A percentile compares a stretch with the other conserved stretches of the same genome.
Evolutionary conservation across 352 stramenopile genomes (phyloP).

Genomic region (Blastocystis sp.): DNA sequence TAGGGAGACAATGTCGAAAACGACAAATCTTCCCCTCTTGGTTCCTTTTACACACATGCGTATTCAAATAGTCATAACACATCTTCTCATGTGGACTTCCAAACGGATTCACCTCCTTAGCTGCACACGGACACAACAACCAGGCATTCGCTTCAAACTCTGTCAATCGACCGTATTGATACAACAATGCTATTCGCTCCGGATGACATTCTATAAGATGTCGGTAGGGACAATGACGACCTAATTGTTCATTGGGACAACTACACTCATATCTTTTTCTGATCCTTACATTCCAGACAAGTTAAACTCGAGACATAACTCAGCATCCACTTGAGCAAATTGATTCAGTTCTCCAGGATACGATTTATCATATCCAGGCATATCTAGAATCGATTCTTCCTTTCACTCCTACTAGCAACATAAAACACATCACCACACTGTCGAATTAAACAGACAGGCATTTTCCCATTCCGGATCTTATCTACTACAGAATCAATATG

Average conservation of each 20-base stretch:
- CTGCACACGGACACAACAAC: background rate
- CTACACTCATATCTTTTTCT: background rate
- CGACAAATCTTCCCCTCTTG: slow-evolving; percentile 41
- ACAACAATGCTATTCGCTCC: slow-evolving; percentile 20
- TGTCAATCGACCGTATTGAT: background rate
- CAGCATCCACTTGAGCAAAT: background rate
- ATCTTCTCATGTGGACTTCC: background rate
- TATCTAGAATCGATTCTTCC: background rate
- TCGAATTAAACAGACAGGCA: slow-evolving; percentile 25
- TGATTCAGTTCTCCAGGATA: slow-evolving; percentile 44
- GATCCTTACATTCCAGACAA: background rate
- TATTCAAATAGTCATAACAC: slow-evolving; percentile 61
- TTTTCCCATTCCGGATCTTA: slow-evolving; percentile 44
- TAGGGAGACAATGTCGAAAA: slow-evolving; percentile 39
- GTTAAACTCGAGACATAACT: slow-evolving; percentile 37
- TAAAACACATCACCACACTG: background rate
- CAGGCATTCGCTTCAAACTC: slow-evolving; percentile 12
- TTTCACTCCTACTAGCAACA: background rate
- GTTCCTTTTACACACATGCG: slow-evolving; percentile 39
- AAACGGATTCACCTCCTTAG: slow-evolving; percentile 45
- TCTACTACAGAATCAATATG: slow-evolving; percentile 56
- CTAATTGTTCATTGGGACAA: slow-evolving; percentile 3
- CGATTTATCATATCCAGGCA: background rate
- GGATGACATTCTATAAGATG: slow-evolving; percentile 47
- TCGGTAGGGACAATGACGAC: background rate